A percentile compares a stretch with the other conserved stretches of the same genome.
These are phyloP conservation scores for Fusarium zealandicum DNA, from an alignment of 2,329 filamentous ascomycete species.

Conservation along the genomic window DNA sequence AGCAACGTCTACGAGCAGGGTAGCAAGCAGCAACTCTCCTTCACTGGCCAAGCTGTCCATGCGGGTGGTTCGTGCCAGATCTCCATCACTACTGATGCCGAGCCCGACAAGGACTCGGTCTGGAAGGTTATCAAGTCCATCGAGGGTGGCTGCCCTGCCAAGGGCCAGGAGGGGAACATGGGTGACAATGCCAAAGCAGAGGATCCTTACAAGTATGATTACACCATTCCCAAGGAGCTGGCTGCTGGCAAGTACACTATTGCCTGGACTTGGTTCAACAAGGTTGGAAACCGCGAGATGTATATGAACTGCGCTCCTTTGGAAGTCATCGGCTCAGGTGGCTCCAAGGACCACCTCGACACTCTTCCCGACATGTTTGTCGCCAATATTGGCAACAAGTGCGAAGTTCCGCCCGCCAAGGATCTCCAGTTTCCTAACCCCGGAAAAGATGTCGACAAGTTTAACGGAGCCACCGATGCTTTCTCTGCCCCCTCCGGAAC, in stretches of 20 bases:
- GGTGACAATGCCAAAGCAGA: constrained; percentile 52
- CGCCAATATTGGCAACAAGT: constrained; percentile 67
- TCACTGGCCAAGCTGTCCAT: constrained; percentile 78
- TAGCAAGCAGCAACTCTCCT: constrained; percentile 58
- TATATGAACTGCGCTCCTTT: constrained; percentile 96
- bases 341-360: constrained; percentile 61
- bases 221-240: constrained; percentile 74
- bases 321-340: constrained; percentile 63
- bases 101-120: constrained; percentile 68
- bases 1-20: constrained; percentile 65
- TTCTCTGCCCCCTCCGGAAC: constrained; percentile 42
- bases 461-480: constrained; percentile 50
- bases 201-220: constrained; percentile 68
- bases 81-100: constrained; percentile 79
- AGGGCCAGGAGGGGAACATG: constrained; percentile 64
- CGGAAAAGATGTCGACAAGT: constrained; percentile 61
- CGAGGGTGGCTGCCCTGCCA: constrained; percentile 82
- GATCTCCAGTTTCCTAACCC: constrained; percentile 70
- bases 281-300: constrained; percentile 90
- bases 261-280: constrained; percentile 96
- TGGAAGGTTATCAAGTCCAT: constrained; percentile 94
- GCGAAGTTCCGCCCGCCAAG: constrained; percentile 56
- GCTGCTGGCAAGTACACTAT: constrained; percentile 79
- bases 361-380: constrained; percentile 75
- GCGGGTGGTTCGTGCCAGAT: constrained; percentile 94